A percentile compares a stretch with the other conserved stretches of the same genome.
phyloP scores from a whole-genome alignment of 768 basidiomycete species.

The Kwoniella sp. region DNA sequence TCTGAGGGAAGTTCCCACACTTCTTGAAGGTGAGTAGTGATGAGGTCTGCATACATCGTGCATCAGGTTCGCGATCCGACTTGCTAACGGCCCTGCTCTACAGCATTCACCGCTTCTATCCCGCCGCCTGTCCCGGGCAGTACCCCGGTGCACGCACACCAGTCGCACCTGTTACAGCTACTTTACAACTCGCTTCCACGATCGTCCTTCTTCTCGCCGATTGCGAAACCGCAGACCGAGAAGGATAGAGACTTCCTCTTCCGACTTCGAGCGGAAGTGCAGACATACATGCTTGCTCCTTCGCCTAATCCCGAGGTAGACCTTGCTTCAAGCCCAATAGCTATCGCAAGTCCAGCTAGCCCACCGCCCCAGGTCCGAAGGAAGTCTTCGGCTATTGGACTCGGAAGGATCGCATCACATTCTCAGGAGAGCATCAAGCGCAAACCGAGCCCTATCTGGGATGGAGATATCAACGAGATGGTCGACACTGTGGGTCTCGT shows the following conservation, averaged over 20 bases:
- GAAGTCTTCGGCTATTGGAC: slow-evolving; percentile 10
- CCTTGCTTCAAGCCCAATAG: slow-evolving; percentile 10
- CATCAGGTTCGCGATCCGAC: neutral
- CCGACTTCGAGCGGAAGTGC: slow-evolving; percentile 45
- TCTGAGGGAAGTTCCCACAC: slow-evolving; percentile 46
- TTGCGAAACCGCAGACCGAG: slow-evolving; percentile 36
- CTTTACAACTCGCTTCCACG: slow-evolving; percentile 39
- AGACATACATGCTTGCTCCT: slow-evolving; percentile 38
- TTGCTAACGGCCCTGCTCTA: neutral
- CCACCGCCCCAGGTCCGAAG: neutral
- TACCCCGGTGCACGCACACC: slow-evolving; percentile 34
- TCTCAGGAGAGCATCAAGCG: slow-evolving; percentile 28
- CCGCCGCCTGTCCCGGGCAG: slow-evolving; percentile 20
- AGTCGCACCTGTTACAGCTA: slow-evolving; percentile 43
- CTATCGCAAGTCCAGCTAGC: neutral
- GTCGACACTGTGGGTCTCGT: slow-evolving; percentile 37
- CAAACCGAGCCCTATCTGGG: slow-evolving; percentile 38
- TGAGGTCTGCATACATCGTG: neutral
- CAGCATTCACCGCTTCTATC: slow-evolving; percentile 39
- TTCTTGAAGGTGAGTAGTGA: slow-evolving; percentile 46
- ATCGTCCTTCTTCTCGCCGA: slow-evolving; percentile 37
- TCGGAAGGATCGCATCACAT: slow-evolving; percentile 14
- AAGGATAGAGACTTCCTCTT: slow-evolving; percentile 47
- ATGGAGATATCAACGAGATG: slow-evolving; percentile 26
- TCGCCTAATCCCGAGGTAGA: slow-evolving; percentile 28